Percentiles rank a stretch among this genome's conserved stretches.
Conservation (phyloP, 2,329 filamentous ascomycete genomes). For the Parastagonospora nodorum region DNA sequence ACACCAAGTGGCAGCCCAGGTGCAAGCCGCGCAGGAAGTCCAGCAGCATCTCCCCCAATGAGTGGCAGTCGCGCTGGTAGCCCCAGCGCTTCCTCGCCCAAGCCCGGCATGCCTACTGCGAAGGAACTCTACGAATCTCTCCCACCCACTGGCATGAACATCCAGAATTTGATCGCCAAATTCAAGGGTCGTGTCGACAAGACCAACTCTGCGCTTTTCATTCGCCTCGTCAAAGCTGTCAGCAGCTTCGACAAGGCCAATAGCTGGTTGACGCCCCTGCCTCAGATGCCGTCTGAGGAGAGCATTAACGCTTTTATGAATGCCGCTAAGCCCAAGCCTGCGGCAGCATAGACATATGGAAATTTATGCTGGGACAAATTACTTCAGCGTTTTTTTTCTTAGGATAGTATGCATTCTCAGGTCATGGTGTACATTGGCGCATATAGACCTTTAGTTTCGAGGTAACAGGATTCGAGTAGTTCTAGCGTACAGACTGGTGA, state of each 20-base stretch:
- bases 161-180: slow-evolving; percentile 46
- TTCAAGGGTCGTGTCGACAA: slow-evolving; percentile 51
- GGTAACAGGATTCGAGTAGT: too few relatives aligned
- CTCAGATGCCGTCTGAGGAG: slow-evolving; percentile 38
- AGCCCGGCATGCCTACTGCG: slow-evolving; percentile 46
- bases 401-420: too few relatives aligned
- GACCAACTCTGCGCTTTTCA: slow-evolving; percentile 46
- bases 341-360: slow-evolving; percentile 1
- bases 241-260: slow-evolving; percentile 37
- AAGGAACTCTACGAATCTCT: slow-evolving; percentile 53
- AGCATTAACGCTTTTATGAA: slow-evolving; percentile 29
- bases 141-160: slow-evolving; percentile 51
- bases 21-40: slow-evolving; percentile 60
- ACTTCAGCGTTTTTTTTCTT: too few relatives aligned
- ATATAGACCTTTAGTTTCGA: too few relatives aligned
- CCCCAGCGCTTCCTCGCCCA: slow-evolving; percentile 23
- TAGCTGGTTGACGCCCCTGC: slow-evolving; percentile 36
- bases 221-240: slow-evolving; percentile 50
- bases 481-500: too few relatives aligned
- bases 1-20: slow-evolving; percentile 66
- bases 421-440: too few relatives aligned
- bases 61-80: slow-evolving; percentile 40
- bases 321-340: slow-evolving; percentile 13
- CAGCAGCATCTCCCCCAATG: slow-evolving; percentile 33
- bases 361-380: too few relatives aligned